Conservation (phyloP, 768 basidiomycete genomes). For the Russula brevipes region DNA sequence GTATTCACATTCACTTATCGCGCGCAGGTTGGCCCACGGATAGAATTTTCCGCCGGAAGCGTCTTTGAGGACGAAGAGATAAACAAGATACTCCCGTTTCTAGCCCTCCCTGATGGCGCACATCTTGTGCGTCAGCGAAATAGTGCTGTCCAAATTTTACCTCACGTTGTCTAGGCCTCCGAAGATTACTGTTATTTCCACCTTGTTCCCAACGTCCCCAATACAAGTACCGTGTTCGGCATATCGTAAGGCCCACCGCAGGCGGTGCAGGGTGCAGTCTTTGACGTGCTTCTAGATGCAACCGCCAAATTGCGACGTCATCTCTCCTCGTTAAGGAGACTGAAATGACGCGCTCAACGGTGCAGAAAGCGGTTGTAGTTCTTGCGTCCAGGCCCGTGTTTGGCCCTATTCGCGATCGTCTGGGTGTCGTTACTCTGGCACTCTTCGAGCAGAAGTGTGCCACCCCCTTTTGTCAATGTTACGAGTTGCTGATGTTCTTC, state of each 20-base stretch:
- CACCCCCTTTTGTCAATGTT: neutral
- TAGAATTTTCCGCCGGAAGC: slow-evolving; percentile 77
- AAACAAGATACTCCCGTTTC: slow-evolving; percentile 80
- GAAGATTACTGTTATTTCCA: slow-evolving; percentile 99
- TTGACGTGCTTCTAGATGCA: slow-evolving; percentile 53
- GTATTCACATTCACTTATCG: slow-evolving; percentile 12
- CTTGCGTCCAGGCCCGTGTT: slow-evolving; percentile 87
- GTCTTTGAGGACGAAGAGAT: slow-evolving; percentile 85
- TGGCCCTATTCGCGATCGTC: slow-evolving; percentile 90
- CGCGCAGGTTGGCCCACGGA: slow-evolving; percentile 79
- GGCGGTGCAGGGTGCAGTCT: neutral
- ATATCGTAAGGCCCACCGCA: slow-evolving; percentile 65
- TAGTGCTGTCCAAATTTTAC: slow-evolving; percentile 2
- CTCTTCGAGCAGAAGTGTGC: slow-evolving; percentile 77
- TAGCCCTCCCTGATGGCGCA: slow-evolving; percentile 95
- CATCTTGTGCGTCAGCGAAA: slow-evolving; percentile 61
- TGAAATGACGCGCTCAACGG: slow-evolving; percentile 92
- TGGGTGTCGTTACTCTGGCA: slow-evolving; percentile 90
- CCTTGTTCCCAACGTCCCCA: slow-evolving; percentile 65
- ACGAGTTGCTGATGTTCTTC: slow-evolving; percentile 21
- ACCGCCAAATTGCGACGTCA: slow-evolving; percentile 85
- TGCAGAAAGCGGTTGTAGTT: slow-evolving; percentile 97
- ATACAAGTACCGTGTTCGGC: slow-evolving; percentile 84
- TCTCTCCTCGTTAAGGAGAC: slow-evolving; percentile 69
- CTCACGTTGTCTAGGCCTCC: slow-evolving; percentile 46